These are phyloP conservation scores for Codiaeum variegatum DNA, from an alignment of 441 rosid genomes.

Conservation along the genomic window DNA sequence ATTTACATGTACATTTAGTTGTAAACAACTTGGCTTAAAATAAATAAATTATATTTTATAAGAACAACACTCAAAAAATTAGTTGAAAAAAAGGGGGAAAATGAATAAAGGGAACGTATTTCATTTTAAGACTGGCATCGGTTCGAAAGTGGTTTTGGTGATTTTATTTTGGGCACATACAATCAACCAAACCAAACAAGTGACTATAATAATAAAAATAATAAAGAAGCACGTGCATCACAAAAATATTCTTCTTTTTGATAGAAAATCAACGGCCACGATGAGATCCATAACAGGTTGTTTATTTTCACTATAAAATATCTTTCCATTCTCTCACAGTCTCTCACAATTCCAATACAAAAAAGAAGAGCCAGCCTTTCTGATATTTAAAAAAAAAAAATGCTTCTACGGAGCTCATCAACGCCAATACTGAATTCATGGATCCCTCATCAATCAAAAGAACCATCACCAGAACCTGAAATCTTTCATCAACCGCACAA, in stretches of 20 bases:
- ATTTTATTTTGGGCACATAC: too few relatives aligned
- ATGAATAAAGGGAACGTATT: too few relatives aligned
- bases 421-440: slow-evolving; percentile 58
- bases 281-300: background rate
- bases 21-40: too few relatives aligned
- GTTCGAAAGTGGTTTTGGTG: too few relatives aligned
- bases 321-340: background rate
- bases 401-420: slow-evolving; percentile 74
- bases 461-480: slow-evolving; percentile 40
- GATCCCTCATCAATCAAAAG: slow-evolving; percentile 41
- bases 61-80: too few relatives aligned
- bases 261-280: background rate
- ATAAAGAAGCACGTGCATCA: background rate
- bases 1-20: too few relatives aligned
- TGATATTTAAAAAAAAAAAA: too few relatives aligned
- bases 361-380: background rate
- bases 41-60: too few relatives aligned
- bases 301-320: background rate
- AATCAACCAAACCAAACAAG: background rate
- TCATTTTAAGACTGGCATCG: too few relatives aligned
- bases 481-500: slow-evolving; percentile 31
- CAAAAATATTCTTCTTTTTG: background rate
- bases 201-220: background rate
- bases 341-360: background rate
- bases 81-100: too few relatives aligned